Evolutionary conservation across 306 rosid genomes (phyloP).

Genomic region (Comarum palustre): DNA sequence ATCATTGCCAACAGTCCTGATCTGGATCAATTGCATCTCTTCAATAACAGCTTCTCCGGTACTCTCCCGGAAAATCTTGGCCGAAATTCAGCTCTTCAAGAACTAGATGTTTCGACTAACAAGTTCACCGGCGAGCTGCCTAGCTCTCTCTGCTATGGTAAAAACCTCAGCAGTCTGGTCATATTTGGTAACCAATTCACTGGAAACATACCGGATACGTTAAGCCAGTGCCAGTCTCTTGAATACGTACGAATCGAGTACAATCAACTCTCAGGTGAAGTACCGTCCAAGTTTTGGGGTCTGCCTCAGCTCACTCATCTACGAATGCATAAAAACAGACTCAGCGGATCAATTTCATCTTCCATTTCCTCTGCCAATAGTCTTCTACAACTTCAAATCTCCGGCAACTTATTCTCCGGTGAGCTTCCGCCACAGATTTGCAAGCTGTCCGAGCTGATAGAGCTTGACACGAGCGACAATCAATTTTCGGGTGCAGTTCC

Average conservation of each 20-base stretch:
- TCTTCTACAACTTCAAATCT: conserved; percentile 33
- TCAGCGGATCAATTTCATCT: conserved; percentile 46
- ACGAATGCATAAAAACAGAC: conserved; percentile 43
- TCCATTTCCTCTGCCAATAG: conserved; percentile 33
- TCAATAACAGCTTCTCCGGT: conserved; percentile 75
- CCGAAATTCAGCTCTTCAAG: conserved; percentile 34
- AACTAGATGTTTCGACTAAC: conserved; percentile 71
- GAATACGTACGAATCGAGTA: conserved; percentile 52
- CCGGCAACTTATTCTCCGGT: conserved; percentile 53
- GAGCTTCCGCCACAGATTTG: conserved; percentile 48
- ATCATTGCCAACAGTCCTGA: conserved; percentile 48
- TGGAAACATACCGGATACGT: conserved; percentile 44
- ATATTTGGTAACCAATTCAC: conserved; percentile 52
- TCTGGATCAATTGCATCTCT: conserved; percentile 42
- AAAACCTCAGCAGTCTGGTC: conserved; percentile 40
- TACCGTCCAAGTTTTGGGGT: conserved; percentile 56
- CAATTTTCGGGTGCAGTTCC: conserved; percentile 55
- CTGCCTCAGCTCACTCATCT: conserved; percentile 37
- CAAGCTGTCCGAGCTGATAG: conserved; percentile 30
- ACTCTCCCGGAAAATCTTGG: conserved; percentile 57
- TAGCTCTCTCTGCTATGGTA: conserved; percentile 45
- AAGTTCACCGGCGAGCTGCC: conserved; percentile 59
- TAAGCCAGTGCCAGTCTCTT: conserved; percentile 48
- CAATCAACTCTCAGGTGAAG: conserved; percentile 50
- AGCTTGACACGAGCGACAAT: conserved; percentile 50